phyloP scores from a whole-genome alignment of 139 green algal species.

The Asterochloris erici region DNA sequence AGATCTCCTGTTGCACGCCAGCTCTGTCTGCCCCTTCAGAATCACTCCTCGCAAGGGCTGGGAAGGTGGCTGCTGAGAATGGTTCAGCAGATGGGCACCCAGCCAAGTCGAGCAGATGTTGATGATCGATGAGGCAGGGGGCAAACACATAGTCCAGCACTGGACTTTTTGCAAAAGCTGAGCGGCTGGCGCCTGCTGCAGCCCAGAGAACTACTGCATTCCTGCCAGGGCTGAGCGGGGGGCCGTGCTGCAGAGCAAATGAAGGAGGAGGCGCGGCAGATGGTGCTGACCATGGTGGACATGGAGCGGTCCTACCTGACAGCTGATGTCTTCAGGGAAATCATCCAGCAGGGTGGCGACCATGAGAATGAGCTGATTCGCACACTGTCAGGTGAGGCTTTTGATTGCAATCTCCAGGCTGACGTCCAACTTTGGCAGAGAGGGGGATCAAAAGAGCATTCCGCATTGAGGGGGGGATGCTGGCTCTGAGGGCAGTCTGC shows the following conservation, averaged over 20 bases:
- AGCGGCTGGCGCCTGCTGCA: too few relatives aligned
- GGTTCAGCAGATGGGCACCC: neutral
- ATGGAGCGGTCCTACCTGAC: slow-evolving; percentile 93
- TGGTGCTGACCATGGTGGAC: slow-evolving; percentile 79
- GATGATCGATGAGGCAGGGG: neutral
- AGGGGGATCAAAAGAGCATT: too few relatives aligned
- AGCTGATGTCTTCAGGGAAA: slow-evolving; percentile 86
- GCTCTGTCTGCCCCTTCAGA: neutral
- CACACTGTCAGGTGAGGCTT: slow-evolving; percentile 19
- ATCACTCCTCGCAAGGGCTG: neutral
- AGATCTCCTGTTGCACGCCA: neutral
- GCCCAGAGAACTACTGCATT: too few relatives aligned
- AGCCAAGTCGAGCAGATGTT: too few relatives aligned
- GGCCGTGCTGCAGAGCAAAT: slow-evolving; percentile 24
- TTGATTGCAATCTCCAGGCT: neutral
- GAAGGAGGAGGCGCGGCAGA: slow-evolving; percentile 52
- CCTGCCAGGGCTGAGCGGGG: neutral
- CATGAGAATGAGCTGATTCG: slow-evolving; percentile 10
- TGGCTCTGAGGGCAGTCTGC: too few relatives aligned
- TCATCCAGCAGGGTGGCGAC: slow-evolving; percentile 55
- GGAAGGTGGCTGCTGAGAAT: neutral
- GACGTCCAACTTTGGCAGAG: too few relatives aligned
- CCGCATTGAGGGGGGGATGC: too few relatives aligned
- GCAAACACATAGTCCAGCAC: neutral
- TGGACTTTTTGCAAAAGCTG: too few relatives aligned